These are phyloP conservation scores for Chlorella sp. DNA, from an alignment of 139 green algal genomes.

Conservation along the genomic window DNA sequence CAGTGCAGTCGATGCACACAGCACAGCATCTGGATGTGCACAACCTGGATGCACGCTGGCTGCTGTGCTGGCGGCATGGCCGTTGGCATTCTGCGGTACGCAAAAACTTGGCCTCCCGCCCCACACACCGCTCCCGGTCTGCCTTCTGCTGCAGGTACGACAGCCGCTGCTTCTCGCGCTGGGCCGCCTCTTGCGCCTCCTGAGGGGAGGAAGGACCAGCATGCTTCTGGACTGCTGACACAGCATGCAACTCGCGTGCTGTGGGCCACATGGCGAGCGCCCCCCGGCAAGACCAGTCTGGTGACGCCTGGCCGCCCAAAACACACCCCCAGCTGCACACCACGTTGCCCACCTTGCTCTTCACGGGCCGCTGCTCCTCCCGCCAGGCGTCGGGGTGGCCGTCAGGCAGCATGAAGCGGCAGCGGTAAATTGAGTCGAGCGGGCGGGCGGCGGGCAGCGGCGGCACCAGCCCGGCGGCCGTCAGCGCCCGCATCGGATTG, in stretches of 20 bases:
- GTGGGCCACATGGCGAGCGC: no score
- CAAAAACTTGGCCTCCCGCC: no score
- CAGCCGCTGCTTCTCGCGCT: slow-evolving; percentile 20
- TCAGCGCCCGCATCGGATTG: slow-evolving; percentile 18
- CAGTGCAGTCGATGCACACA: background rate
- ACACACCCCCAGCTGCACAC: no score
- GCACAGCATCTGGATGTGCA: no score
- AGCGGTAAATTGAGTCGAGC: slow-evolving; percentile 70
- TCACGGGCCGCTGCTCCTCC: background rate
- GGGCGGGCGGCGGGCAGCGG: slow-evolving; percentile 55
- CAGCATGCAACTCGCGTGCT: no score
- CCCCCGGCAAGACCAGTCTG: no score
- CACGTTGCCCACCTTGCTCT: background rate
- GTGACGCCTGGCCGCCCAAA: no score
- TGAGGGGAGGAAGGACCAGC: background rate
- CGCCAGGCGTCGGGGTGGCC: slow-evolving; percentile 38
- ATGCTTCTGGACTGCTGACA: no score
- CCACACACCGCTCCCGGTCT: slow-evolving; percentile 15
- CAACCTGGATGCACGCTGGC: no score
- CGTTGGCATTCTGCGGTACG: no score
- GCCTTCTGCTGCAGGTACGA: slow-evolving; percentile 12
- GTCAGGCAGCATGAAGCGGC: slow-evolving; percentile 58
- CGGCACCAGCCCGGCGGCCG: slow-evolving; percentile 39
- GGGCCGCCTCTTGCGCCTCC: slow-evolving; percentile 20
- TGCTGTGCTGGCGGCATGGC: no score